phyloP scores from a whole-genome alignment of 805 yeast species.

The Kodamaea laetipori region DNA sequence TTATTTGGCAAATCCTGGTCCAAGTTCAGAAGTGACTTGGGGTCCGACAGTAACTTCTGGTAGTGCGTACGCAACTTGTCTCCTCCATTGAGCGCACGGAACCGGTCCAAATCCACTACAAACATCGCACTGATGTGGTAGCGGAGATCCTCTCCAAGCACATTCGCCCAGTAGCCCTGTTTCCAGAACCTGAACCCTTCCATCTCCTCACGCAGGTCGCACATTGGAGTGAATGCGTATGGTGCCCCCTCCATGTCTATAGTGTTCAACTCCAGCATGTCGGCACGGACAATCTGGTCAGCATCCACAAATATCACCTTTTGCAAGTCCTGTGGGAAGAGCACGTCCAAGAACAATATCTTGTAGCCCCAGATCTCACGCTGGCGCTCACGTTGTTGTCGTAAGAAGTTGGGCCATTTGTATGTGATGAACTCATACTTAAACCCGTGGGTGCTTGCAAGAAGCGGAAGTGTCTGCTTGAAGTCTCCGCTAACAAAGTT shows the following conservation, averaged over 20 bases:
- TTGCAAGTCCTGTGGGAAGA: conserved; percentile 77
- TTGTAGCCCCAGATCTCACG: conserved; percentile 88
- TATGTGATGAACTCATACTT: conserved; percentile 78
- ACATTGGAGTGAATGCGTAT: conserved; percentile 87
- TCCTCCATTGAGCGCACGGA: conserved; percentile 72
- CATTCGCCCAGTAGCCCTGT: conserved; percentile 82
- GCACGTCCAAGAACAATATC: conserved; percentile 78
- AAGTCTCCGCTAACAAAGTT: conserved; percentile 76
- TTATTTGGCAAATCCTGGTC: conserved; percentile 96
- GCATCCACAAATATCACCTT: conserved; percentile 86
- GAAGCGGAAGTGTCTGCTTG: conserved; percentile 55
- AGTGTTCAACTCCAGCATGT: conserved; percentile 66
- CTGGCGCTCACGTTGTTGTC: conserved; percentile 74
- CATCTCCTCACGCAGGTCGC: conserved; percentile 76
- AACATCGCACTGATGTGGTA: conserved; percentile 86
- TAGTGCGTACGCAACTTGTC: conserved; percentile 81
- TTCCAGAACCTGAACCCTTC: conserved; percentile 92
- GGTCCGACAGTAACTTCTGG: conserved; percentile 77
- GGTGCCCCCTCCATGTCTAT: conserved; percentile 78
- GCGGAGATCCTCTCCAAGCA: conserved; percentile 56
- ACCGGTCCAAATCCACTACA: conserved; percentile 71
- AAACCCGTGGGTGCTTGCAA: conserved; percentile 62
- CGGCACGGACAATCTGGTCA: conserved; percentile 78
- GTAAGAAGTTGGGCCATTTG: conserved; percentile 92
- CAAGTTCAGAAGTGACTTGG: conserved; percentile 73